Evolutionary conservation across 169 alveolate species (phyloP).

Genomic region (Eimeria tenella): DNA sequence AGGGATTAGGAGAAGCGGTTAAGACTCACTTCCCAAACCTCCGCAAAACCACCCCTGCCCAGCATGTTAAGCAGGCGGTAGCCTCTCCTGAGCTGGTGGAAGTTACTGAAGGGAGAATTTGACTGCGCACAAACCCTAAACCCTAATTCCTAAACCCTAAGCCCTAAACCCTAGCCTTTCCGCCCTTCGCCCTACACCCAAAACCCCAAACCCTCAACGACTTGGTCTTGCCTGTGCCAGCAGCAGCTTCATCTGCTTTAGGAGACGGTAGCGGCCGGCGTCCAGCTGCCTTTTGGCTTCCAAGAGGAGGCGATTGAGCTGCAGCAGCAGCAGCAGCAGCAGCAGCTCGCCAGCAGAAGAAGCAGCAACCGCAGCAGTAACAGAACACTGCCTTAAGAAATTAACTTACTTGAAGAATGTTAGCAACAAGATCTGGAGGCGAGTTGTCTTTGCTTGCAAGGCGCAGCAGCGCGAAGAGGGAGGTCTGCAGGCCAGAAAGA

Average conservation of each 20-base stretch:
- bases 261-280: conserved; percentile 70
- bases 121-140: conserved; percentile 21
- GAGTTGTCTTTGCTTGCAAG: conserved; percentile 13
- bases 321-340: conserved; percentile 18
- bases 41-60: conserved; percentile 95
- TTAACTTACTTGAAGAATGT: background rate
- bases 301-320: conserved; percentile 9
- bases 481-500: conserved; percentile 2
- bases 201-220: background rate
- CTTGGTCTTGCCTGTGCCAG: conserved; percentile 60
- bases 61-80: conserved; percentile 90
- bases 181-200: background rate
- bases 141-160: background rate
- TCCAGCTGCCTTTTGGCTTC: conserved; percentile 66
- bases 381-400: background rate
- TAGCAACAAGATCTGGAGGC: background rate
- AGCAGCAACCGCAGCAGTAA: too few species aligned
- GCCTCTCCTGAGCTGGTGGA: conserved; percentile 69
- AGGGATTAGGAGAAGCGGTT: background rate
- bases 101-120: conserved; percentile 62
- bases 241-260: conserved; percentile 68
- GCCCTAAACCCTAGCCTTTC: background rate
- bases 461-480: conserved; percentile 50
- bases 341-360: background rate
- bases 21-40: conserved; percentile 91